phyloP scores from a whole-genome alignment of 768 basidiomycete species.

The Macrolepiota fuliginosa region DNA sequence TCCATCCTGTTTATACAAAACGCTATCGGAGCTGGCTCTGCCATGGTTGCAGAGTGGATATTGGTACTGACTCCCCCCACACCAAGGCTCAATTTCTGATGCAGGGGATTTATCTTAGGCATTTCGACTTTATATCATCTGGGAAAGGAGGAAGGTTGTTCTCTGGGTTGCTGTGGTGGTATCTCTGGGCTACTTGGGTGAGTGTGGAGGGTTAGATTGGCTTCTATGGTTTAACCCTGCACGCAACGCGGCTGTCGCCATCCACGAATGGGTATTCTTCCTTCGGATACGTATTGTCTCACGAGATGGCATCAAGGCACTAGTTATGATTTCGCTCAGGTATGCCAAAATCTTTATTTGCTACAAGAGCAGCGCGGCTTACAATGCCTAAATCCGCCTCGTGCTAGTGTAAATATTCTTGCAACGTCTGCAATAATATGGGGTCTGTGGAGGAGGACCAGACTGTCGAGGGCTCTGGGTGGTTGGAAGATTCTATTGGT shows the following conservation, averaged over 20 bases:
- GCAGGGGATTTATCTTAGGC: not conserved
- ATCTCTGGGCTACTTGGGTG: not conserved
- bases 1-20: not conserved
- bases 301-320: not conserved
- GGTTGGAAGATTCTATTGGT: not conserved
- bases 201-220: not conserved
- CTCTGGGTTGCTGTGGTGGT: not conserved
- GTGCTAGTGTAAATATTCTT: not conserved
- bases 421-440: not conserved
- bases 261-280: not conserved
- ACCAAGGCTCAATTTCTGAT: not conserved
- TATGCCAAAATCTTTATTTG: not conserved
- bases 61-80: not conserved
- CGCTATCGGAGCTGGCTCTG: not conserved
- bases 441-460: not conserved
- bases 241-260: not conserved
- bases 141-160: not conserved
- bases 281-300: not conserved
- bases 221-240: not conserved
- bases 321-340: not conserved
- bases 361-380: not conserved
- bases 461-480: not conserved
- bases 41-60: not conserved
- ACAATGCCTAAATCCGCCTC: not conserved
- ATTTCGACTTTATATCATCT: constrained; percentile 4